A percentile compares a stretch with the other conserved stretches of the same genome.
phyloP scores from a whole-genome alignment of 2,329 filamentous ascomycete species.

The Emergomyces africanus region DNA sequence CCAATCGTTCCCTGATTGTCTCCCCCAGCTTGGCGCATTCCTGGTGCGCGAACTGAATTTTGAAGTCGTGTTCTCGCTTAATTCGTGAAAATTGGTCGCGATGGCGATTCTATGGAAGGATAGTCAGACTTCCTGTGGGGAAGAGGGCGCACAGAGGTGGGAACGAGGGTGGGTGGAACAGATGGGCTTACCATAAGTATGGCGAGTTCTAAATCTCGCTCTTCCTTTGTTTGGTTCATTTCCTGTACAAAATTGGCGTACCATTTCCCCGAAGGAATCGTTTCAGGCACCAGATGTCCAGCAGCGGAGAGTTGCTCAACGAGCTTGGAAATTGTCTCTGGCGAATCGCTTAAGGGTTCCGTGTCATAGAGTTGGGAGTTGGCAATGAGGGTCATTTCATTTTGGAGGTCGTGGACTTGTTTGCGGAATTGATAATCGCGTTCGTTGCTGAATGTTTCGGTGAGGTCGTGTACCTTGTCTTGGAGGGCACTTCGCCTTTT shows the following conservation, averaged over 20 bases:
- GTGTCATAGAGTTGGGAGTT: conserved; percentile 69
- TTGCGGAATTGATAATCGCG: conserved; percentile 75
- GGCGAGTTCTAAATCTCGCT: conserved; percentile 70
- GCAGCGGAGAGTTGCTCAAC: conserved; percentile 43
- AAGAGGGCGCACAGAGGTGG: background rate
- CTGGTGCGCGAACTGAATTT: conserved; percentile 48
- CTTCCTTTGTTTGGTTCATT: conserved; percentile 77
- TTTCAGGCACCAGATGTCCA: conserved; percentile 56
- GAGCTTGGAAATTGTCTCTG: conserved; percentile 54
- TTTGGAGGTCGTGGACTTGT: conserved; percentile 82
- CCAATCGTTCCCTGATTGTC: conserved; percentile 49
- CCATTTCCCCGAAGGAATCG: conserved; percentile 57
- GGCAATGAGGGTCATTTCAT: conserved; percentile 75
- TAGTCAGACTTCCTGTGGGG: background rate
- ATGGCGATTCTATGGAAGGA: conserved; percentile 40
- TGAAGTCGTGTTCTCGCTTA: conserved; percentile 44
- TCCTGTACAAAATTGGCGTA: conserved; percentile 78
- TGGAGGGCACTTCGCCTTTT: conserved; percentile 73
- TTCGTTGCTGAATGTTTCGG: conserved; percentile 65
- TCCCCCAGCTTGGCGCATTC: conserved; percentile 47
- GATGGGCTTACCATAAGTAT: conserved; percentile 57
- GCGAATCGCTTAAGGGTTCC: conserved; percentile 51
- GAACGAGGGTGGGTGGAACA: background rate
- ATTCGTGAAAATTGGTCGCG: conserved; percentile 43
- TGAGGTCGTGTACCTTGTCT: conserved; percentile 64